phyloP scores from a whole-genome alignment of 768 basidiomycete species.

The Coprinopsis strossmayeri region DNA sequence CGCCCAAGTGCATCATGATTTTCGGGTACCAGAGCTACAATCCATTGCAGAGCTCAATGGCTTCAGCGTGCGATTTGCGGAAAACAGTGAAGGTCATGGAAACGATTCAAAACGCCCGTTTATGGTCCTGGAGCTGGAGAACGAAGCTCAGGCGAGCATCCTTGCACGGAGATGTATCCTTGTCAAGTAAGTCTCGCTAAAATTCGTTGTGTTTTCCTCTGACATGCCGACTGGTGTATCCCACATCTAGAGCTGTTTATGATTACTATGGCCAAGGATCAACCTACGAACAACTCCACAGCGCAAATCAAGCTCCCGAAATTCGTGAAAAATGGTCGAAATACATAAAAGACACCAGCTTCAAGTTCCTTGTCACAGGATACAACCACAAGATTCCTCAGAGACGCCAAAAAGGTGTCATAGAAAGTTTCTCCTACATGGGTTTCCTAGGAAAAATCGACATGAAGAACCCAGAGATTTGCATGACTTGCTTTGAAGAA shows the following conservation, averaged over 20 bases:
- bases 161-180: constrained; percentile 76
- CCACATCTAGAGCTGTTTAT: constrained; percentile 56
- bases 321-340: constrained; percentile 40
- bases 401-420: constrained; percentile 53
- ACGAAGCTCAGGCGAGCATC: constrained; percentile 67
- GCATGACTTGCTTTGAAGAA: constrained; percentile 77
- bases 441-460: constrained; percentile 74
- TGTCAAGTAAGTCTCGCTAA: constrained; percentile 54
- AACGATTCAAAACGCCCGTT: constrained; percentile 59
- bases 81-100: constrained; percentile 28
- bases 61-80: constrained; percentile 51
- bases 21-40: constrained; percentile 75
- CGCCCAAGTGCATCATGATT: constrained; percentile 76
- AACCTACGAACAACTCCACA: constrained; percentile 68
- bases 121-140: constrained; percentile 62
- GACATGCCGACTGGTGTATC: constrained; percentile 3
- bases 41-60: constrained; percentile 72
- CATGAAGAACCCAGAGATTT: constrained; percentile 72
- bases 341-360: constrained; percentile 62
- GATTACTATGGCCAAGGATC: constrained; percentile 71
- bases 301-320: constrained; percentile 34
- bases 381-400: constrained; percentile 73
- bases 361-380: constrained; percentile 72
- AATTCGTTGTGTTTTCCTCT: constrained; percentile 5
- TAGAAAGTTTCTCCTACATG: constrained; percentile 86